A percentile compares a stretch with the other conserved stretches of the same genome.
Evolutionary conservation across 2,329 filamentous ascomycete genomes (phyloP).

Genomic region (Arthroderma uncinatum): DNA sequence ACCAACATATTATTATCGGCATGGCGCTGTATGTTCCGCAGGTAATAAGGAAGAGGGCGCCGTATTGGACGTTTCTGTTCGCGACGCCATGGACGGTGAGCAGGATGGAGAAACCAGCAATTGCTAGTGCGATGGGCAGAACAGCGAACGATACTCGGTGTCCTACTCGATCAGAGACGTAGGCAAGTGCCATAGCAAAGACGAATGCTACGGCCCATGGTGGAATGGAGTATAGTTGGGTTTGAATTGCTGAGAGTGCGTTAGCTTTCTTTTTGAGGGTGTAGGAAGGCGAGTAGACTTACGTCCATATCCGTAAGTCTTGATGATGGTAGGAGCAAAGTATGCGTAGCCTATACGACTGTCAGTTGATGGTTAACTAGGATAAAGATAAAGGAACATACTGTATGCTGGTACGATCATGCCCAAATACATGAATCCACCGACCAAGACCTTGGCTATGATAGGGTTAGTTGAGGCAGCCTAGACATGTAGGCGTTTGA

Average conservation of each 20-base stretch:
- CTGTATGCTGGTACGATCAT: constrained; percentile 66
- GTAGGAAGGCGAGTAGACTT: constrained; percentile 13
- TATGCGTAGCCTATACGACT: constrained; percentile 51
- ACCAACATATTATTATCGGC: constrained; percentile 78
- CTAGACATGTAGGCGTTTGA: constrained; percentile 1
- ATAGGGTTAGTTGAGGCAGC: constrained; percentile 12
- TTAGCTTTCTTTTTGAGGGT: background rate
- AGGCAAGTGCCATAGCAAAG: constrained; percentile 66
- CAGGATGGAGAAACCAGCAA: constrained; percentile 66
- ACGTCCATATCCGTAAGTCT: constrained; percentile 50
- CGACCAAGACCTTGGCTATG: constrained; percentile 54
- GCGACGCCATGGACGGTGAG: constrained; percentile 52
- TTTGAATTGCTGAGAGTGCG: constrained; percentile 33
- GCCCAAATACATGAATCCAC: constrained; percentile 71
- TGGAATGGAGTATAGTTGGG: constrained; percentile 42
- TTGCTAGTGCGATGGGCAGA: constrained; percentile 54
- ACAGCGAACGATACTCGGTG: constrained; percentile 69
- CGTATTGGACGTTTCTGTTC: constrained; percentile 58
- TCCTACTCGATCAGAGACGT: constrained; percentile 55
- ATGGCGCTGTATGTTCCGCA: constrained; percentile 77
- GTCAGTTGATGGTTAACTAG: constrained; percentile 9
- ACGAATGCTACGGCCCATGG: constrained; percentile 63
- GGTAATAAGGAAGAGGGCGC: constrained; percentile 68
- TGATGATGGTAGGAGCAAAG: constrained; percentile 62
- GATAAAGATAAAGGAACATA: constrained; percentile 11